Conservation (phyloP, 805 yeast species). For the Ogataea thermomethanolica region DNA sequence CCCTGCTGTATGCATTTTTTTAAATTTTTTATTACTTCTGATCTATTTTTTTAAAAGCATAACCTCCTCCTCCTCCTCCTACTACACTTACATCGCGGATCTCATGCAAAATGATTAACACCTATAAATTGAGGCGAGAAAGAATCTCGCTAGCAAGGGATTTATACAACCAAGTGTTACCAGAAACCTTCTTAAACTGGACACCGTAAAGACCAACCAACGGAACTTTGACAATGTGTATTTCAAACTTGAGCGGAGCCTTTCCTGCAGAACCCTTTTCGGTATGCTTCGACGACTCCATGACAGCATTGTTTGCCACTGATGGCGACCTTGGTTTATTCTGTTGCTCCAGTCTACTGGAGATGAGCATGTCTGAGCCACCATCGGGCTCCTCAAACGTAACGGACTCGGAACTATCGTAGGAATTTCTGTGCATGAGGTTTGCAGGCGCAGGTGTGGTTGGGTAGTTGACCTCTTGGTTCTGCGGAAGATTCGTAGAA, state of each 20-base stretch:
- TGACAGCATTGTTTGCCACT: constrained; percentile 7
- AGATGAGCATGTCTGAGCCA: constrained; percentile 57
- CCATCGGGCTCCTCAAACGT: constrained; percentile 52
- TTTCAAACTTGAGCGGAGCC: constrained; percentile 81
- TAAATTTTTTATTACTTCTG: too few relatives aligned
- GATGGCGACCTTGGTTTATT: constrained; percentile 21
- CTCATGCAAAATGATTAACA: not conserved
- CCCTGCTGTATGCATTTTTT: constrained; percentile 29
- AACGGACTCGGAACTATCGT: constrained; percentile 58
- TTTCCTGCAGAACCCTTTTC: constrained; percentile 26
- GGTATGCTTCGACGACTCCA: constrained; percentile 7
- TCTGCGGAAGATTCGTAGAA: constrained; percentile 33
- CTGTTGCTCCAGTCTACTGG: constrained; percentile 55
- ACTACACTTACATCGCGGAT: too few relatives aligned
- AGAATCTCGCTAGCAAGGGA: constrained; percentile 83
- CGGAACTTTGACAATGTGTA: constrained; percentile 89
- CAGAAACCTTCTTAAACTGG: constrained; percentile 88
- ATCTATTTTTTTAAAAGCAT: too few relatives aligned
- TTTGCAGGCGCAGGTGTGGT: constrained; percentile 39
- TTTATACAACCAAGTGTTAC: constrained; percentile 94
- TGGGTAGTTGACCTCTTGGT: constrained; percentile 45
- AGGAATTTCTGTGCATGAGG: constrained; percentile 33
- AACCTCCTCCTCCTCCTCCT: too few relatives aligned
- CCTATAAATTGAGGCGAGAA: constrained; percentile 60
- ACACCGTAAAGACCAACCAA: constrained; percentile 88